phyloP scores from a whole-genome alignment of 2,329 filamentous ascomycete species.

The Epichloe gansuensis region DNA sequence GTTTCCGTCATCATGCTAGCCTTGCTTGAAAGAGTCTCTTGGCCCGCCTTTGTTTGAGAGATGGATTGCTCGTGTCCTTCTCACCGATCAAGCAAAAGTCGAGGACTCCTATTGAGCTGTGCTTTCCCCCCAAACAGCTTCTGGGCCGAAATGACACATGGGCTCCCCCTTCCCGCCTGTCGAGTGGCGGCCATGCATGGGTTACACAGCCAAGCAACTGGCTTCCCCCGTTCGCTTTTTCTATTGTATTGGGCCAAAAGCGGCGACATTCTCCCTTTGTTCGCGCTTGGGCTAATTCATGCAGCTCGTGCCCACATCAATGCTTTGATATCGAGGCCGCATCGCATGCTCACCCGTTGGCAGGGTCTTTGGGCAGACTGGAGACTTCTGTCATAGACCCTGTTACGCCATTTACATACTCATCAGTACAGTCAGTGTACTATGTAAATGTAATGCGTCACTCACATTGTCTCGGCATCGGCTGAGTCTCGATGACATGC shows the following conservation, averaged over 20 bases:
- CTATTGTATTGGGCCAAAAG: neutral
- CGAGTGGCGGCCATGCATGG: conserved; percentile 5
- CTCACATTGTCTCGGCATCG: neutral
- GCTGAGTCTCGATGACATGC: neutral
- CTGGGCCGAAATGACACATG: neutral
- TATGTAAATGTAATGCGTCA: neutral
- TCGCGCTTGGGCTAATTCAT: neutral
- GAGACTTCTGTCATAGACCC: neutral
- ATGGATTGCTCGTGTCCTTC: neutral
- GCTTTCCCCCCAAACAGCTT: neutral
- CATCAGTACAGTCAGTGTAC: neutral
- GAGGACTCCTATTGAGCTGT: neutral
- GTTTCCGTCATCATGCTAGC: neutral
- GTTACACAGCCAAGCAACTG: conserved; percentile 5
- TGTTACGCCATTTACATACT: neutral
- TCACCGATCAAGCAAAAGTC: neutral
- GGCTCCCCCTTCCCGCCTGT: neutral
- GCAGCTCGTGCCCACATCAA: neutral
- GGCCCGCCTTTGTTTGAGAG: neutral
- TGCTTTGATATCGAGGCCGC: neutral
- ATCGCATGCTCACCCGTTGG: neutral
- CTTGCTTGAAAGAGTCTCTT: neutral
- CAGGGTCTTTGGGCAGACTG: neutral
- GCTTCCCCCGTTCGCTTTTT: neutral
- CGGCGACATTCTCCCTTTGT: neutral